Evolutionary conservation across 1,284 basidiomycete species (phyloP), one percentile per base, ranked within the genome.

Genomic region (Tremellales sp.): DNA sequence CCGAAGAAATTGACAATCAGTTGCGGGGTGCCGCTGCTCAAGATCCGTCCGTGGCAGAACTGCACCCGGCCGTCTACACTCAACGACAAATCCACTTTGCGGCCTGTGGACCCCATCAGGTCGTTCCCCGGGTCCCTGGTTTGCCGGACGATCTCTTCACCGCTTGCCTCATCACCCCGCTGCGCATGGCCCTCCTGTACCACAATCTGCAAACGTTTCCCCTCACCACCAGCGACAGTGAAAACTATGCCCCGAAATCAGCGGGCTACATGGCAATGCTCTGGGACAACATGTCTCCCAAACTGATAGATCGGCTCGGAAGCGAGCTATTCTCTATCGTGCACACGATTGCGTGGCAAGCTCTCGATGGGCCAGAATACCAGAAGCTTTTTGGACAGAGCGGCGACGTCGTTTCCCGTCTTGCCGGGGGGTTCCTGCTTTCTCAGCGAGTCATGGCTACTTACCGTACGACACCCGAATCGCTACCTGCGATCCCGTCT

Each of bases 61-160:
- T 57, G 3, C 61, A 65, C 39, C 63, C 63, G 10, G 43, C 65
- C 0, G 50, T 64, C 7, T 67, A 65, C 50, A 22, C 58, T 16
- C 36, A 50, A 36, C 51, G 54, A 14, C 63, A 65, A 28, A 67
- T 67, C 32, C 65, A 67, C 40, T 64, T 67, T 34, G 63, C 65
- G 8, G 61, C 63, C 18, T 67, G 65, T 49, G 56, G 61, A 5
- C 34, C 65, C 3, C 37, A 62, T 21, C 53, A 65, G 37, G 18
- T 36, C 1, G 26, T 65, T 4, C 63, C 63, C 10, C 44, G 48
- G 14, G 48, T 63, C 18, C 35, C 57, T 7, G 65, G 63, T 4
- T 39, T 67, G 38, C 65, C 65, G 1, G 63, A 65, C 35, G 65
- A 67, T 43, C 41, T 65, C 2, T 67, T 67, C 50, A 65, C 65